Percentiles rank a stretch among this genome's conserved stretches.
Evolutionary conservation across 2,329 filamentous ascomycete species (phyloP).

Genomic region (Ceratocystis cubensis): DNA sequence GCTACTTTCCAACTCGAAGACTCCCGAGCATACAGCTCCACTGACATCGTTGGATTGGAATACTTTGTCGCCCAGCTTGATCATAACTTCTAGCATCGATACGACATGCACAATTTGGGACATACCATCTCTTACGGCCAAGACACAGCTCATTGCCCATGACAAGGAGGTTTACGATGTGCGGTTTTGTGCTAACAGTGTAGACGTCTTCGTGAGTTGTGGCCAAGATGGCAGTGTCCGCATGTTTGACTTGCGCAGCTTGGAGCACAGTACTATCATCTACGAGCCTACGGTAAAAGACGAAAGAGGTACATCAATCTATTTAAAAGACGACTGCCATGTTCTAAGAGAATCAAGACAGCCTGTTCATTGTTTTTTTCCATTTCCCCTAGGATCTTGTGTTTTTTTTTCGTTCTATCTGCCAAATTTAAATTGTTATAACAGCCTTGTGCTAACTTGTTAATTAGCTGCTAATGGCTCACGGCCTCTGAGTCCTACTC

Average conservation of each 20-base stretch:
- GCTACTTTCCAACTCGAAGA: constrained; percentile 92
- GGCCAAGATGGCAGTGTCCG: constrained; percentile 94
- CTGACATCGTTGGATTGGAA: constrained; percentile 98
- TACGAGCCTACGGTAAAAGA: constrained; percentile 92
- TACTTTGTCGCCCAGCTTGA: constrained; percentile 86
- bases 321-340: background rate
- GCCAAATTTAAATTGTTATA: background rate
- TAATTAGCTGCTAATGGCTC: constrained; percentile 42
- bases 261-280: constrained; percentile 97
- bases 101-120: constrained; percentile 99
- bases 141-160: constrained; percentile 95
- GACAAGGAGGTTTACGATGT: constrained; percentile 99
- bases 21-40: constrained; percentile 91
- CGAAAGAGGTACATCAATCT: constrained; percentile 44
- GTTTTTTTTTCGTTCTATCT: constrained; percentile 22
- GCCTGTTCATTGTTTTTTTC: background rate
- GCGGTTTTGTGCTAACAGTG: constrained; percentile 91
- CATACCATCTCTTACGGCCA: constrained; percentile 91
- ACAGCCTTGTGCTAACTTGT: constrained; percentile 2
- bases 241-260: constrained; percentile 93
- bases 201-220: constrained; percentile 97
- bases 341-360: background rate
- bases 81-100: constrained; percentile 97
- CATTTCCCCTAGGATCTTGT: background rate
- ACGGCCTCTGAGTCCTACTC: constrained; percentile 54